These are phyloP conservation scores for Backusella psychrophila DNA, from an alignment of 192 early-diverging fungal genomes.

Conservation along the genomic window DNA sequence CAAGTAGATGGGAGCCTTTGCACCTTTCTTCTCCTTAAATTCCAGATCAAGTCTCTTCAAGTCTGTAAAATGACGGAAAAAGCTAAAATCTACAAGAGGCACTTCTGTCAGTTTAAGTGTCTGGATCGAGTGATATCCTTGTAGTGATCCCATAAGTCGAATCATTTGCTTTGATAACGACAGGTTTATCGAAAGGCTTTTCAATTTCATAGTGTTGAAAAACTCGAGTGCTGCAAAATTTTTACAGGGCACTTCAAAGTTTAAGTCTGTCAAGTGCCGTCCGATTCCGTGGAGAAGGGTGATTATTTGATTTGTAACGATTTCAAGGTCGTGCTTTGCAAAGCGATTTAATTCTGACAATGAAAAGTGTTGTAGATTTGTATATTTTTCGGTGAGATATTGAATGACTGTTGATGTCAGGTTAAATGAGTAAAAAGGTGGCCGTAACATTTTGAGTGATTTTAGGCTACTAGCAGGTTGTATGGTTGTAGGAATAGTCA, in stretches of 20 bases:
- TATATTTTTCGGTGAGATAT: background rate
- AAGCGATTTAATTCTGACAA: background rate
- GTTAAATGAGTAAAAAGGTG: background rate
- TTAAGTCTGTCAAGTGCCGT: background rate
- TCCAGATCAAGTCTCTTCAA: background rate
- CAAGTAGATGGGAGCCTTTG: background rate
- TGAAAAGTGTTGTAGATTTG: background rate
- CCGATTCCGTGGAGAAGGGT: background rate
- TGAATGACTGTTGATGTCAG: background rate
- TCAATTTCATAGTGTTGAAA: background rate
- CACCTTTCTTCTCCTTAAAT: background rate
- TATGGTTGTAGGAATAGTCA: background rate
- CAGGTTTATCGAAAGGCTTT: background rate
- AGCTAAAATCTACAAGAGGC: background rate
- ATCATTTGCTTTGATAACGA: background rate
- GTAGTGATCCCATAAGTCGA: background rate
- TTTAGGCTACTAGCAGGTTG: background rate
- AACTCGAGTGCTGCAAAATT: background rate
- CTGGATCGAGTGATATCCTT: background rate
- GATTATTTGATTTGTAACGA: background rate
- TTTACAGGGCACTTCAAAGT: background rate
- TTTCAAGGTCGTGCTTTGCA: background rate
- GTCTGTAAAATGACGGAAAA: background rate
- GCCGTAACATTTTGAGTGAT: background rate
- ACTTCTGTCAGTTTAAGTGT: background rate